A percentile compares a stretch with the other conserved stretches of the same genome.
Evolutionary conservation across 208 protist species (phyloP).

Genomic region (Trypanosoma caninum): DNA sequence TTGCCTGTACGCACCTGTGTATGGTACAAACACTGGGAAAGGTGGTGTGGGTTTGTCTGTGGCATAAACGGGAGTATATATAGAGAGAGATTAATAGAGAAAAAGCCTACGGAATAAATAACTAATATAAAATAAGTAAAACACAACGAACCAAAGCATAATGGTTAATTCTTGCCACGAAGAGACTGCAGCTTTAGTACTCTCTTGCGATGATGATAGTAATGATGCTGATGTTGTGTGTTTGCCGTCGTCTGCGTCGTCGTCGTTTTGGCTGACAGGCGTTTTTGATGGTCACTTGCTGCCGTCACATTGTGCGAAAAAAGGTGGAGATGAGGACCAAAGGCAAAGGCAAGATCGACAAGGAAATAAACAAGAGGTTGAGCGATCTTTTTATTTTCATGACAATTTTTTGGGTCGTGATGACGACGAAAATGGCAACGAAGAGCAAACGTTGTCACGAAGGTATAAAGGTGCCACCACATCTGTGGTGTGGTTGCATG

Average conservation of each 20-base stretch:
- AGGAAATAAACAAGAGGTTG: not conserved
- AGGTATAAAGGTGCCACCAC: not conserved
- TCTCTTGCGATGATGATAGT: not conserved
- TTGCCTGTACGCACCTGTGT: too few relatives aligned
- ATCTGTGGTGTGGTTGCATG: not conserved
- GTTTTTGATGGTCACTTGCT: not conserved
- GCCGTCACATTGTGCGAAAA: not conserved
- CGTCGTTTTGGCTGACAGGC: slow-evolving; percentile 6
- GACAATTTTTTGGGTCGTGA: not conserved
- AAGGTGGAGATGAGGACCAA: not conserved
- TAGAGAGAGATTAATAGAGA: too few relatives aligned
- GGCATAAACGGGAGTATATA: too few relatives aligned
- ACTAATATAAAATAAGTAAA: too few relatives aligned
- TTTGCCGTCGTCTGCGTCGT: slow-evolving; percentile 8
- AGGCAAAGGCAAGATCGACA: not conserved
- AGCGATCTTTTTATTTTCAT: not conserved
- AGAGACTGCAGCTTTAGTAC: too few relatives aligned
- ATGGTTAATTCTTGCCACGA: too few relatives aligned
- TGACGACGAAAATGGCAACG: not conserved
- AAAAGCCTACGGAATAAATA: too few relatives aligned
- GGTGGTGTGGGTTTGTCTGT: too few relatives aligned
- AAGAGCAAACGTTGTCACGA: not conserved
- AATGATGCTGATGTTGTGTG: too few relatives aligned
- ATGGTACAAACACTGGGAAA: too few relatives aligned
- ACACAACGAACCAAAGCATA: too few relatives aligned